Evolutionary conservation across 192 early-diverging fungal species (phyloP).

Genomic region (Pilaira anomala): DNA sequence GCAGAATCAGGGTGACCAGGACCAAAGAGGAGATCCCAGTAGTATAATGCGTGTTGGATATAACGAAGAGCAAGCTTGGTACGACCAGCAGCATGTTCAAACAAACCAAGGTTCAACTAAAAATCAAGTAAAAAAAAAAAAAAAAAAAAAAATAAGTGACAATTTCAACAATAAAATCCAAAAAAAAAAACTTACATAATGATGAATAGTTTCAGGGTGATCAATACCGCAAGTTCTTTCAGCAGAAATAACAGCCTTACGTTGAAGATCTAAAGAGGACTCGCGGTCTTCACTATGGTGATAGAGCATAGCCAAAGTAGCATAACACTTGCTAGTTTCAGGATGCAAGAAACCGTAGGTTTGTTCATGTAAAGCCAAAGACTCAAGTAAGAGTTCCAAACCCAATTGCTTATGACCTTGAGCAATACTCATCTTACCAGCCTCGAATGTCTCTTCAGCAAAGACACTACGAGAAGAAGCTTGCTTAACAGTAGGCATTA

Average conservation of each 20-base stretch:
- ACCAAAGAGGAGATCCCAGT: conserved; percentile 77
- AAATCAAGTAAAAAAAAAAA: conserved; percentile 6
- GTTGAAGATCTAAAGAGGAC: conserved; percentile 65
- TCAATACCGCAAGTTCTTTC: conserved; percentile 89
- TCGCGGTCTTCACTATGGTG: conserved; percentile 67
- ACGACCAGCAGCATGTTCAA: conserved; percentile 81
- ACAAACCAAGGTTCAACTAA: conserved; percentile 82
- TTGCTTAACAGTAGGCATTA: conserved; percentile 74
- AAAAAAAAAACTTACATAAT: conserved; percentile 62
- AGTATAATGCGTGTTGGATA: conserved; percentile 78
- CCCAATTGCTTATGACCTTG: conserved; percentile 79
- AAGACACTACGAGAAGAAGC: conserved; percentile 62
- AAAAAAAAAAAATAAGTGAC: conserved; percentile 11
- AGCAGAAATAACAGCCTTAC: conserved; percentile 78
- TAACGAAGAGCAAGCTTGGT: conserved; percentile 69
- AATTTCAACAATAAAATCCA: too few relatives aligned
- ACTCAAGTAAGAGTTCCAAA: conserved; percentile 79
- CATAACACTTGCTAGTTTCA: conserved; percentile 85
- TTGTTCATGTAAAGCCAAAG: conserved; percentile 87
- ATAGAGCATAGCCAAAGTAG: conserved; percentile 76
- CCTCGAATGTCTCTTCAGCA: conserved; percentile 89
- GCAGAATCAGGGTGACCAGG: conserved; percentile 79
- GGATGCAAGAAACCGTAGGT: conserved; percentile 89
- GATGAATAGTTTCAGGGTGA: conserved; percentile 78
- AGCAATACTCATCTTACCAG: conserved; percentile 72